Evolutionary conservation across 805 yeast genomes (phyloP).

Genomic region (Candida stauntonica): DNA sequence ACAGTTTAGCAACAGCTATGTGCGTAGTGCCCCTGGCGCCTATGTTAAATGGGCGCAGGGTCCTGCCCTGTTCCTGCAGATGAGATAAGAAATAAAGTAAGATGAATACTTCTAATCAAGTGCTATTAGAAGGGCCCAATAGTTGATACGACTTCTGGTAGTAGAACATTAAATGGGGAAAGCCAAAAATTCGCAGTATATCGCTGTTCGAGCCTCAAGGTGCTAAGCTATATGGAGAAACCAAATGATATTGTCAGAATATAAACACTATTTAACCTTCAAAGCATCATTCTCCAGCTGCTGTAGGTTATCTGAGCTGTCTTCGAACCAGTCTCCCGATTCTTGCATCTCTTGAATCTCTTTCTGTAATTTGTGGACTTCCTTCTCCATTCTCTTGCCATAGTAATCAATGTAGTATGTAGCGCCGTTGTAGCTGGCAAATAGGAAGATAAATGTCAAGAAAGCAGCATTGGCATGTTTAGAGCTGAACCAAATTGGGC

Average conservation of each 20-base stretch:
- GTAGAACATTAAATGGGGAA: too few relatives aligned
- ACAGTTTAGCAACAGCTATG: too few relatives aligned
- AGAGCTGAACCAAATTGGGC: conserved; percentile 83
- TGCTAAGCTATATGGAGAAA: neutral
- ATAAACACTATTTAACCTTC: neutral
- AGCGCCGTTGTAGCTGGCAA: conserved; percentile 91
- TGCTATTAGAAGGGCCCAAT: too few relatives aligned
- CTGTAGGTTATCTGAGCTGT: conserved; percentile 12
- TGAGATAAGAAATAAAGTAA: too few relatives aligned
- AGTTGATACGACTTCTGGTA: too few relatives aligned
- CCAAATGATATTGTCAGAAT: too few relatives aligned
- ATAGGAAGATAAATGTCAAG: conserved; percentile 64
- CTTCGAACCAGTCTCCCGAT: conserved; percentile 16
- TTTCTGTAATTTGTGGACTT: conserved; percentile 62
- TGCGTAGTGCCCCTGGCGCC: too few relatives aligned
- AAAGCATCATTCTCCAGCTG: neutral
- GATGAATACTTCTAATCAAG: too few relatives aligned
- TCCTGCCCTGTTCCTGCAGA: too few relatives aligned
- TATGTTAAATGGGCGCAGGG: too few relatives aligned
- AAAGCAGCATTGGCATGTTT: conserved; percentile 64
- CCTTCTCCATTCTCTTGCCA: conserved; percentile 86
- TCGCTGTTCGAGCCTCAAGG: too few relatives aligned
- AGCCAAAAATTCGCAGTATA: too few relatives aligned
- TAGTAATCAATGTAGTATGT: conserved; percentile 89
- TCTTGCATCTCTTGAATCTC: conserved; percentile 66